Evolutionary conservation across 2,329 filamentous ascomycete genomes (phyloP), one percentile per base, ranked within the genome.

Genomic region (Monilinia aucupariae): DNA sequence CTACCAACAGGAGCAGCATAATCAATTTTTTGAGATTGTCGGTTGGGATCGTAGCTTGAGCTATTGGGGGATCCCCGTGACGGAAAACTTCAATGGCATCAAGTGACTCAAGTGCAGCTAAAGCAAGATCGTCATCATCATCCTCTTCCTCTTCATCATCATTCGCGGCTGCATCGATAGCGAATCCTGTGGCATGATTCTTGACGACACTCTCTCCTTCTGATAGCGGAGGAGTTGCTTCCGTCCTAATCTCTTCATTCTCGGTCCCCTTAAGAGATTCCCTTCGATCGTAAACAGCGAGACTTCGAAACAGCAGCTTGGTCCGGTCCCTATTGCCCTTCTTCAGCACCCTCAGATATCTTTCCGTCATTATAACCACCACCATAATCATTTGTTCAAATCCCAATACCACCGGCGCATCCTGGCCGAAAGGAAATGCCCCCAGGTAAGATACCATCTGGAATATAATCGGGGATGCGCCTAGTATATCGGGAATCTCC

Each of bases 11-110:
- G 15, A 92, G 78, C 4, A 92, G 78, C 82, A 90, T 87, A 37
- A 91, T 75, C 9, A 92, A 76, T 69, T 85, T 87, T 51, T 85
- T 81, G 62, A 91, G 84, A 71, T 91, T 91, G 71, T 91, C 88
- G 0, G 85, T 83, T 0, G 89, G 88, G 58, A 92, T 88, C 67
- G 89, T 85, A 37, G 87, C 85, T n/a, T 82, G 81, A 50, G 84
- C 81, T 0, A 84, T 81, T 4, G 80, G 79, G 4, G 75, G 72
- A 65, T 80, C 78, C 20, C 78, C 79, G 4, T 83, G 78, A 66
- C 81, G 81, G 67, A 86, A 84, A 0, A 82, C 83, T 12, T 87
- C 83, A 54, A 82, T 78, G 37, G 85, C 82, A 72, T 90, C 83
- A 64, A 92, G 79, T 0, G 86, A 81, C 64, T 90, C 85, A 48